Evolutionary conservation across 1,284 basidiomycete species (phyloP), one percentile per base, ranked within the genome.

Genomic region (Puccinia hordei): DNA sequence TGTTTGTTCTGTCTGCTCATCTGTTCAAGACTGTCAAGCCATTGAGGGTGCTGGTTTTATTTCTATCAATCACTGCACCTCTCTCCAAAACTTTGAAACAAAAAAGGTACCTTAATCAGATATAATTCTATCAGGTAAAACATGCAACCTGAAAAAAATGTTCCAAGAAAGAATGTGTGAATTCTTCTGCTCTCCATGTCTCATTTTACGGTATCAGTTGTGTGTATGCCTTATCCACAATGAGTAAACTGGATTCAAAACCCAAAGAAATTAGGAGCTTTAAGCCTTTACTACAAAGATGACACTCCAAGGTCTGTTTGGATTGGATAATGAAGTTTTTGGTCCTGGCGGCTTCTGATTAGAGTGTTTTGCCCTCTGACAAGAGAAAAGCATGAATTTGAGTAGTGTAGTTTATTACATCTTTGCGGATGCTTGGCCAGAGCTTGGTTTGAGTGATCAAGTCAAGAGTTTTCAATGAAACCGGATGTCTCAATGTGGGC

Each of bases 221-320:
- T 8, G n/a, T 19, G n/a, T n/a, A n/a, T 24, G n/a, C 55, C 55
- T 59, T 59, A 46, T 69, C 41, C 5, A 46, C 41, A 24, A 69
- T 46, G 5, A 69, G 33, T 44, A 69, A 22, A 19, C 38, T 72
- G 9, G 13, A 69, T n/a, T 69, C 66, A 46, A 69, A 69, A 12
- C 38, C 66, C 0, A 22, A n/a, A 0, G 66, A 69, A 3, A 46
- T 5, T 8, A 38, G 66, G 9, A 69, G 17, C n/a, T n/a, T n/a
- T n/a, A n/a, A n/a, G n/a, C n/a, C 30, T 69, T 69, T 1, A 69
- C 66, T 0, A 69, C 44, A 35, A 69, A 46, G 15, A 69, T 69
- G n/a, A 27, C 44, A 2, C 35, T 41, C 66, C 66, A 69, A 2
- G 66, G 66, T 5, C 66, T 1, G 2, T 69, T 38, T 6, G 66